Base-by-base conservation (phyloP, 2,329 filamentous ascomycete species). In the Diaporthe australafricana region DNA sequence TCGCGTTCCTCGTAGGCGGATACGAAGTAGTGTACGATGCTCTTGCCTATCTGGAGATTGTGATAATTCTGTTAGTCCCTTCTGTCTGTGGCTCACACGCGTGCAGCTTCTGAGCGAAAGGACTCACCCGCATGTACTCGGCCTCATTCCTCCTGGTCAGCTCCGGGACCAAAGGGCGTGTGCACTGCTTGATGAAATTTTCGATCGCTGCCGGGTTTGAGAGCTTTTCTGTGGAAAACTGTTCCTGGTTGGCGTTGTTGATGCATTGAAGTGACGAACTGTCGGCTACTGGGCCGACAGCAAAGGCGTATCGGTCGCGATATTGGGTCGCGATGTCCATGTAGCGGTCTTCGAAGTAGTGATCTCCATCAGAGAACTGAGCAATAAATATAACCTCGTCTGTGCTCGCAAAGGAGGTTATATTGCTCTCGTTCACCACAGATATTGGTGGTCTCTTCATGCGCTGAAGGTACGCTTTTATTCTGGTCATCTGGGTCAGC, bases 341-440 rank as follows among this genome's bases (percentile, higher is more conserved):
- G 70, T 83, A 85, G 6, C 77, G 76, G 7, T 76, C 71, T 30
- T 75, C 69, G 1, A 85, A 68, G 16, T 78, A 76, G 0, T 74
- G 71, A 52, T 83, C 80, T 7, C 77, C 68, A 0, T 75, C 52
- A 3, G 77, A 77, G 9, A 86, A 73, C 14, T 80, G 80, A 1
- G 81, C 84, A n/a, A 87, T 75, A 38, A 87, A 79, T 2, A 86
- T 81, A 5, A 83, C 74, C 22, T 84, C 82, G 72, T 87, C 85
- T 17, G 76, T 74, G 0, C 75, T 74, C 27, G 79, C 74, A 70
- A 87, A 86, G 0, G 73, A 57, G 2, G 78, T 78, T 4, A 77
- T 69, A 47, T 79, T 81, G 14, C 75, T 55, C 11, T 74, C 70
- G 56, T 76, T 75, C 7, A 84, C 74, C 14, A 53, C 45, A 0